A percentile compares a stretch with the other conserved stretches of the same genome.
These are phyloP conservation scores for Boletellus sp. DNA, from an alignment of 768 basidiomycete species.

Conservation along the genomic window DNA sequence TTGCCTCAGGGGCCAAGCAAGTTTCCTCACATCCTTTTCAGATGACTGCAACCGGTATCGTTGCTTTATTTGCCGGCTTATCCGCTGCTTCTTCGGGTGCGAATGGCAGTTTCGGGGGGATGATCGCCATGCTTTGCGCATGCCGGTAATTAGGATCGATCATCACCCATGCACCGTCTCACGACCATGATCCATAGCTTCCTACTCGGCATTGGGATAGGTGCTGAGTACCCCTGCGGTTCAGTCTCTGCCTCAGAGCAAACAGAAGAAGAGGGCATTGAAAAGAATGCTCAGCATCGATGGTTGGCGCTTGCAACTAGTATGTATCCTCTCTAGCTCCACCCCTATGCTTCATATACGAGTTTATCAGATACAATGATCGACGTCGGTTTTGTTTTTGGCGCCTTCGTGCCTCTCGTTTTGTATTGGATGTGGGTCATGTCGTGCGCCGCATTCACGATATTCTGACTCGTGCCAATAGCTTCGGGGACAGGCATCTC, in stretches of 20 bases:
- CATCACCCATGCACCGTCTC: not conserved
- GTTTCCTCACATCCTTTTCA: constrained; percentile 27
- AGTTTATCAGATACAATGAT: constrained; percentile 68
- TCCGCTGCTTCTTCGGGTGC: constrained; percentile 83
- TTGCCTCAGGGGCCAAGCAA: not conserved
- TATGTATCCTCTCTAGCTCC: constrained; percentile 32
- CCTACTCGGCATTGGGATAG: constrained; percentile 83
- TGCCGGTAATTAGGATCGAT: constrained; percentile 52
- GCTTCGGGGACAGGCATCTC: constrained; percentile 75
- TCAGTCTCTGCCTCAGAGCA: constrained; percentile 87
- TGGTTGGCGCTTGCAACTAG: constrained; percentile 91
- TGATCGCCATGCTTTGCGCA: constrained; percentile 74
- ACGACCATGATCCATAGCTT: constrained; percentile 46
- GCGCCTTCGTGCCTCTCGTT: constrained; percentile 79
- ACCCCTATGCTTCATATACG: not conserved
- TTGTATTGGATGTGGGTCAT: constrained; percentile 79
- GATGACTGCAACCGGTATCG: constrained; percentile 82
- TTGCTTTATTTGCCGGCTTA: constrained; percentile 77
- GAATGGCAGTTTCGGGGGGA: constrained; percentile 61
- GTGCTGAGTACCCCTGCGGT: constrained; percentile 89
- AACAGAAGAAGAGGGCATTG: constrained; percentile 77
- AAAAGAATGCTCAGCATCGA: constrained; percentile 75
- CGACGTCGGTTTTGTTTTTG: constrained; percentile 76
- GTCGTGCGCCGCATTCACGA: not conserved
- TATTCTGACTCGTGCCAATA: constrained; percentile 23